Conservation (phyloP, 2,329 filamentous ascomycete species). For the Arthrobotrys musiformis region DNA sequence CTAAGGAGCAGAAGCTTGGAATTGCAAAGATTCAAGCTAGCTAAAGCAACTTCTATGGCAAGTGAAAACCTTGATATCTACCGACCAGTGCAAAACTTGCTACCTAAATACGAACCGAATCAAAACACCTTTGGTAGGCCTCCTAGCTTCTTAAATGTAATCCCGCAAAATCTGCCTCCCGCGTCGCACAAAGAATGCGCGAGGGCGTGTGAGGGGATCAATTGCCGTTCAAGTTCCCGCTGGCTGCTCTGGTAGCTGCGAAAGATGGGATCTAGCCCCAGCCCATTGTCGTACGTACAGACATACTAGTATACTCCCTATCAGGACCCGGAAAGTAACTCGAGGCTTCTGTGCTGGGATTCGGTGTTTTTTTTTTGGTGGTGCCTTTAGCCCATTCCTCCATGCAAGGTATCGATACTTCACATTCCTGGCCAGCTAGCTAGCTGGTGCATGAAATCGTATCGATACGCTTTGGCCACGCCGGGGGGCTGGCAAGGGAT, state of each 20-base stretch:
- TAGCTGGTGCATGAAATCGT: neutral
- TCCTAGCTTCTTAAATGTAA: neutral
- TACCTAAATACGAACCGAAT: neutral
- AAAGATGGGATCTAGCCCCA: neutral
- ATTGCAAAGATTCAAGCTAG: neutral
- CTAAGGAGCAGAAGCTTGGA: neutral
- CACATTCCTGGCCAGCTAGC: neutral
- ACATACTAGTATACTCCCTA: too few species aligned
- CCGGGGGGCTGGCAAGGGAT: neutral
- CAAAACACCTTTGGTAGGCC: neutral
- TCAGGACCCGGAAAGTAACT: neutral
- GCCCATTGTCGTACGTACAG: neutral
- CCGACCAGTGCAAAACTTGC: neutral
- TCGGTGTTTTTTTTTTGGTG: neutral
- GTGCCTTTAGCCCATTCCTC: constrained; percentile 6
- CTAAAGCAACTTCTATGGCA: neutral
- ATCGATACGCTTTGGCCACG: constrained; percentile 19
- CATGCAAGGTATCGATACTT: constrained; percentile 15
- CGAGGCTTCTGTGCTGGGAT: neutral
- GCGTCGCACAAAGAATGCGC: neutral
- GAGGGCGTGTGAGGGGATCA: neutral
- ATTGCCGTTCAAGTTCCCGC: neutral
- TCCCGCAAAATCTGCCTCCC: neutral
- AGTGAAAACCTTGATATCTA: too few species aligned
- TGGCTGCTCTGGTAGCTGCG: neutral